Evolutionary conservation across 164 flowering plant species (phyloP), one percentile per base, ranked within the genome.

Genomic region (Chimonanthus praecox): DNA sequence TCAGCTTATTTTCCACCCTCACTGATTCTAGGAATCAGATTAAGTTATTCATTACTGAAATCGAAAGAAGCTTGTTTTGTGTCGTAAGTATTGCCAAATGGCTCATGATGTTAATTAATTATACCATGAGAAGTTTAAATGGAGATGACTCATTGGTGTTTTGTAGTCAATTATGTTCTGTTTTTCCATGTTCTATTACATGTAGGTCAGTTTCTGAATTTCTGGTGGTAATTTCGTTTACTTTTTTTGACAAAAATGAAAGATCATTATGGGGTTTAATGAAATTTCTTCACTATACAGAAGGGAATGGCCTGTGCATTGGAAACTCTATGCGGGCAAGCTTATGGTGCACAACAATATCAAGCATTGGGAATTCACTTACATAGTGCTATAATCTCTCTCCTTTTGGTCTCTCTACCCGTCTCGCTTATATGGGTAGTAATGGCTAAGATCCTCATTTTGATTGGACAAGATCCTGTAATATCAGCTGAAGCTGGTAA

Each of bases 261-360:
- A 13, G 4, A 54, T 51, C 10, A 5, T 54, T 54, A 54, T 54
- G 60, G 21, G 21, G 21, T 3, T 67, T 6, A 47, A 49, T 49
- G n/a, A 6, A 49, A 58, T 50, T 16, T 73, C 13, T 69, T 18
- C 63, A 2, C 71, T 33, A 4, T 51, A 73, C 87, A 87, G 92
- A 47, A 74, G 13, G 92, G 92, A 74, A 79, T 88, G 88, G 80
- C 89, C 5, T 74, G 85, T 77, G 90, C 82, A 47, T 65, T 88
- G 75, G 92, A 88, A 73, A 88, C 92, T 15, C 73, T 84, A 20
- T 84, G 87, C 68, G 92, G 92, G 0, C 92, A 88, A 81, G 90
- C 90, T 60, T 84, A 79, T 81, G 92, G 92, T 67, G 92, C 88
- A 58, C 64, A 80, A 21, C 90, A 88, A 73, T 88, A 87, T 67